phyloP scores from a whole-genome alignment of 2,329 filamentous ascomycete genomes.

The Pyricularia sp. region DNA sequence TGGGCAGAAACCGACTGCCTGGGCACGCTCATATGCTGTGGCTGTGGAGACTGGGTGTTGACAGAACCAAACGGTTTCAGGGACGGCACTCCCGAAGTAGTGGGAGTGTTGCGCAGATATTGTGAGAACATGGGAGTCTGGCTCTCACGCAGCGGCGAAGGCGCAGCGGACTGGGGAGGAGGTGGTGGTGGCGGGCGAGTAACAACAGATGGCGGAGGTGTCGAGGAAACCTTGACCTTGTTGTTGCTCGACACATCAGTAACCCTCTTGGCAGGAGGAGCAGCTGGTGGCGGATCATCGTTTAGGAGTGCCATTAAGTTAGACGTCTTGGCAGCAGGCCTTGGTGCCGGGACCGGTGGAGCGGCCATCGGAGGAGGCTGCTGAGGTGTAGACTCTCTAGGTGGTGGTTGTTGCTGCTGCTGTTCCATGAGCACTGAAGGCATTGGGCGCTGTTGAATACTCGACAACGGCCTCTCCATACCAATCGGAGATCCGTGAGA shows the following conservation, averaged over 20 bases:
- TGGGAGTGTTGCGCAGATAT: slow-evolving; percentile 31
- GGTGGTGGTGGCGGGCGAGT: slow-evolving; percentile 42
- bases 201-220: slow-evolving; percentile 22
- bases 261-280: slow-evolving; percentile 30
- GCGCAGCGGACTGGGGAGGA: slow-evolving; percentile 27
- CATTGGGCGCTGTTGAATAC: slow-evolving; percentile 21
- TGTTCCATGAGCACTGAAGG: slow-evolving; percentile 11
- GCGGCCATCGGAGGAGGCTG: slow-evolving; percentile 16
- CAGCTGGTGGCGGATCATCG: slow-evolving; percentile 40
- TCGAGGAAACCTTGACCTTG: slow-evolving; percentile 4
- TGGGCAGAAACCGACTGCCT: slow-evolving; percentile 29
- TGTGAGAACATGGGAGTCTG: slow-evolving; percentile 35
- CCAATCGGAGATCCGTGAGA: slow-evolving; percentile 1
- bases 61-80: slow-evolving; percentile 37
- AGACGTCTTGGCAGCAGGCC: slow-evolving; percentile 43
- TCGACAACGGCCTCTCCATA: neutral
- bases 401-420: neutral
- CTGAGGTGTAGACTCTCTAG: neutral
- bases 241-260: slow-evolving; percentile 29
- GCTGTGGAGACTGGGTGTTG: slow-evolving; percentile 36
- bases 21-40: slow-evolving; percentile 35
- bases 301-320: slow-evolving; percentile 55
- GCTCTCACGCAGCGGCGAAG: slow-evolving; percentile 34
- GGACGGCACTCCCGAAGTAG: slow-evolving; percentile 40
- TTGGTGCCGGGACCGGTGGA: slow-evolving; percentile 28